phyloP scores from a whole-genome alignment of 345 rosid species.

The Ceriops tagal region DNA sequence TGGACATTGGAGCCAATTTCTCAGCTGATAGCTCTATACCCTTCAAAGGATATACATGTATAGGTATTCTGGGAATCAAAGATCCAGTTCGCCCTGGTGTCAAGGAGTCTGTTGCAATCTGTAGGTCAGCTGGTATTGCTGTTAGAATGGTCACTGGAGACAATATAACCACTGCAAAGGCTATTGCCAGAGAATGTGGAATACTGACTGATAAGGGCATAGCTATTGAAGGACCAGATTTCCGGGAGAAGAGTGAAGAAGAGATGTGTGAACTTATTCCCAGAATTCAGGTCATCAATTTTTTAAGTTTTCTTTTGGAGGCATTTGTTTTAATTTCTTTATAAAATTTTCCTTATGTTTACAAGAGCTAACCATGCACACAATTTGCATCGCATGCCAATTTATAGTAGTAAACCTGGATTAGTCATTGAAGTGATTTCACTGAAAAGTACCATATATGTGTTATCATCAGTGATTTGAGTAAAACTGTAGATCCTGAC shows the following conservation, averaged over 20 bases:
- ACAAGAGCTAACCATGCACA: background rate
- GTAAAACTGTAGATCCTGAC: background rate
- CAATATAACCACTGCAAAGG: slow-evolving; percentile 34
- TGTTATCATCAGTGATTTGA: background rate
- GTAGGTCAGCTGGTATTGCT: slow-evolving; percentile 31
- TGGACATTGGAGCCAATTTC: slow-evolving; percentile 58
- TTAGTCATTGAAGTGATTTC: background rate
- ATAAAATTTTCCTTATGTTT: background rate
- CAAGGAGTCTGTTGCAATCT: slow-evolving; percentile 34
- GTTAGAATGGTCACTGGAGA: slow-evolving; percentile 36
- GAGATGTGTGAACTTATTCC: slow-evolving; percentile 62
- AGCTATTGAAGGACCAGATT: slow-evolving; percentile 33
- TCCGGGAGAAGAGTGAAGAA: slow-evolving; percentile 25
- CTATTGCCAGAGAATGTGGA: slow-evolving; percentile 37
- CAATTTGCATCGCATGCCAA: slow-evolving; percentile 1
- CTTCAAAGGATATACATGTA: slow-evolving; percentile 22
- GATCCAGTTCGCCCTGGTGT: slow-evolving; percentile 39
- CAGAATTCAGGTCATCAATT: slow-evolving; percentile 65
- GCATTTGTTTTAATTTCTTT: background rate
- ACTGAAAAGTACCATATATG: background rate
- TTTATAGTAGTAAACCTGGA: background rate
- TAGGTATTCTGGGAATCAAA: slow-evolving; percentile 35
- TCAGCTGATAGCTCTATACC: slow-evolving; percentile 55
- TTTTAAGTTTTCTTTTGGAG: background rate
- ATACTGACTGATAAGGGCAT: slow-evolving; percentile 30